These are phyloP conservation scores for Suhomyces ambrosiae DNA, from an alignment of 1,139 yeast genomes.

Conservation along the genomic window DNA sequence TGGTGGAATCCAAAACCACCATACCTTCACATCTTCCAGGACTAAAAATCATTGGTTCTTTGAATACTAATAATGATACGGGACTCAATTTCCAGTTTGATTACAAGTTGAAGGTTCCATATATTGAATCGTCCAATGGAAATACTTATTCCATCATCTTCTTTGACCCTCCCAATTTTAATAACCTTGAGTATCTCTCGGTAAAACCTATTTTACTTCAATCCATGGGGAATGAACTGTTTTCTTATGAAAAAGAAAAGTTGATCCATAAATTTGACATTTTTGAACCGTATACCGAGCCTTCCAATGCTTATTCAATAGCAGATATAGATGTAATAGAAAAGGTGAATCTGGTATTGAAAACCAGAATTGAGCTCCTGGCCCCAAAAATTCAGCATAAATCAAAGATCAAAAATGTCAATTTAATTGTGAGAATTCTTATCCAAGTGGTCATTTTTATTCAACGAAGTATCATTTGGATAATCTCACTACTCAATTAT, in stretches of 20 bases:
- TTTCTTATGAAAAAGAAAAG: constrained; percentile 7
- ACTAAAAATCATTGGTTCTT: constrained; percentile 25
- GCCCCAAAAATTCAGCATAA: not conserved
- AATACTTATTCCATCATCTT: constrained; percentile 45
- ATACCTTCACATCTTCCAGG: constrained; percentile 18
- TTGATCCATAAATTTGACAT: constrained; percentile 10
- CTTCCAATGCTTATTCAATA: constrained; percentile 18
- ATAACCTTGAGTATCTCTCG: constrained; percentile 78
- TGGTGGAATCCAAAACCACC: constrained; percentile 9
- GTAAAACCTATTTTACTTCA: constrained; percentile 71
- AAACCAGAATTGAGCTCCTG: constrained; percentile 21
- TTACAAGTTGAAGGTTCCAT: constrained; percentile 7
- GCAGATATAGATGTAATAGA: constrained; percentile 36
- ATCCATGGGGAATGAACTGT: constrained; percentile 33
- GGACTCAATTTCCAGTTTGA: constrained; percentile 5
- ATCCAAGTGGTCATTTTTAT: constrained; percentile 13
- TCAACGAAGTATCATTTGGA: constrained; percentile 25
- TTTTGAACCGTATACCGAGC: constrained; percentile 14
- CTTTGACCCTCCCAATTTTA: constrained; percentile 75
- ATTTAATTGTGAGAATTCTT: not conserved
- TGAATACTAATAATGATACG: constrained; percentile 14
- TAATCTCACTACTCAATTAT: constrained; percentile 30
- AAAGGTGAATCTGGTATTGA: constrained; percentile 35
- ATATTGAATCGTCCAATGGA: not conserved
- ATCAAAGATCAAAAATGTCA: too few relatives aligned